These are phyloP conservation scores for Penicillium corylophilum DNA, from an alignment of 2,329 filamentous ascomycete genomes.

Conservation along the genomic window DNA sequence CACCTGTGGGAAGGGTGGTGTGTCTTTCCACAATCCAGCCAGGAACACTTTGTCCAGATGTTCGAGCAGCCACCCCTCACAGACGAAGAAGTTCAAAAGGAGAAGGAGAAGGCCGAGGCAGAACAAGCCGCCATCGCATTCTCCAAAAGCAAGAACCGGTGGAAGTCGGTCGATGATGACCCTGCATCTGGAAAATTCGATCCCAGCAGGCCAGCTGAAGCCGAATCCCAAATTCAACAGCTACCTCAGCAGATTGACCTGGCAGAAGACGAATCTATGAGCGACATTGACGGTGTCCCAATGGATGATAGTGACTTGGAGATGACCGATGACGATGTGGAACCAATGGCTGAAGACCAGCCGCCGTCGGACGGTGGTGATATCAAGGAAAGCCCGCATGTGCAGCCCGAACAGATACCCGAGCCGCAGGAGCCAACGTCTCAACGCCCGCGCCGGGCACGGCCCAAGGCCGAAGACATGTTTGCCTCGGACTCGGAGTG, in stretches of 20 bases:
- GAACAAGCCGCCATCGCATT: conserved; percentile 38
- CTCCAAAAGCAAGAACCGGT: conserved; percentile 45
- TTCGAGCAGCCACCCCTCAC: conserved; percentile 70
- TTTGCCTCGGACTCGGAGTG: conserved; percentile 69
- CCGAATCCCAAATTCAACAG: conserved; percentile 29
- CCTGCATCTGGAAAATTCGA: conserved; percentile 32
- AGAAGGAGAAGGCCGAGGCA: conserved; percentile 44
- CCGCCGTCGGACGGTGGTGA: conserved; percentile 23
- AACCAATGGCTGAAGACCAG: conserved; percentile 33
- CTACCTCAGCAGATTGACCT: conserved; percentile 45
- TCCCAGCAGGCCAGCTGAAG: conserved; percentile 22
- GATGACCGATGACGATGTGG: conserved; percentile 40
- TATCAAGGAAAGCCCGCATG: conserved; percentile 20
- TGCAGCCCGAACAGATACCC: conserved; percentile 21
- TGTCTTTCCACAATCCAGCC: conserved; percentile 70
- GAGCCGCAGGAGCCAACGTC: conserved; percentile 31
- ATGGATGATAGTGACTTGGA: conserved; percentile 46
- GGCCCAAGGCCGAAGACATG: conserved; percentile 80
- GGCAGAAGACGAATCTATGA: conserved; percentile 44
- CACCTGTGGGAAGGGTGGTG: conserved; percentile 66
- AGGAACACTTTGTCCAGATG: conserved; percentile 66
- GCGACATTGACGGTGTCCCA: conserved; percentile 44
- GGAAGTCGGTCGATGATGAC: conserved; percentile 49
- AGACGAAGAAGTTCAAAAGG: conserved; percentile 44
- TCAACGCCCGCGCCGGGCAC: conserved; percentile 51